Evolutionary conservation across 2,329 filamentous ascomycete genomes (phyloP), one percentile per base, ranked within the genome.

Genomic region (Sclerotinia glacialis): DNA sequence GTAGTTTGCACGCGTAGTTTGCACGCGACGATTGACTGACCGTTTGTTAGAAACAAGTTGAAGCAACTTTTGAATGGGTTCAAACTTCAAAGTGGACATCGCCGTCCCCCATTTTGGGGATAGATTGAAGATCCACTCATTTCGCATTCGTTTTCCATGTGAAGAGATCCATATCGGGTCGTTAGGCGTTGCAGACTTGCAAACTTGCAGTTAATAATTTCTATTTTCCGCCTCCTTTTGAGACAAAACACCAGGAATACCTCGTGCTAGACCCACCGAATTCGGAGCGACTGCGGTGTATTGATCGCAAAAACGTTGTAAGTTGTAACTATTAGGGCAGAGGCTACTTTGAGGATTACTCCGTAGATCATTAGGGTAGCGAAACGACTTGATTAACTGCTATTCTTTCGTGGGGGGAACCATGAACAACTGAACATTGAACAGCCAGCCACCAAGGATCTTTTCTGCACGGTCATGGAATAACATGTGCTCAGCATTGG

Each of bases 251-350:
- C 26, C 42, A 59, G 56, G 42, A 34, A 31, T 49, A 37, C 58
- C 58, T 49, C 58, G 58, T 60, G 58, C 58, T 49, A 49, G 58
- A 49, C 28, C 58, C 58, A 60, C 44, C 58, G n/a, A 49, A 49
- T 49, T 60, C 58, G 58, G 58, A 60, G 58, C 44, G n/a, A 60
- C n/a, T 47, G 28, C 58, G 58, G 58, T 60, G 58, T 60, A 60
- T 60, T 60, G 56, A 60, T 60, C 12, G 44, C 14, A 23, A 49
- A 46, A n/a, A 47, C 42, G 3, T n/a, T 60, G 26, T 47, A 47
- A 47, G 3, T n/a, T 60, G 26, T 47, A 47, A 47, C 42, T 59
- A 47, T 47, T 34, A 42, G 56, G 46, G 31, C 28, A n/a, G 37
- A 47, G 21, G 42, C 56, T 47, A 47, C 56, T 59, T 46, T 59